phyloP scores from a whole-genome alignment of 805 yeast species.

The Cyberlindnera nakhonratchasimensis region DNA sequence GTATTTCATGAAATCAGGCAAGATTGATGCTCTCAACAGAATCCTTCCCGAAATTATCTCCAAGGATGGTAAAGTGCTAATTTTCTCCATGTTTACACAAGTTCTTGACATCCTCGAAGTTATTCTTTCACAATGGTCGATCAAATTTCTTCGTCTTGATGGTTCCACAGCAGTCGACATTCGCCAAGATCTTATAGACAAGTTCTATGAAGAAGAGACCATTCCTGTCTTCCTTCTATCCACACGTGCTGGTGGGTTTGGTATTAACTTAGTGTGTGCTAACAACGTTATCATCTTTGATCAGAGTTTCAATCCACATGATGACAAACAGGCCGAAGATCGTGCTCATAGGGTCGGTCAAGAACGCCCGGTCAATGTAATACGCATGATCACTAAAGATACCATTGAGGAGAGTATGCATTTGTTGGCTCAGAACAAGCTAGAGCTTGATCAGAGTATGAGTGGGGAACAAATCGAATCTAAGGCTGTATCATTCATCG shows the following conservation, averaged over 20 bases:
- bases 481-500: slow-evolving; percentile 30
- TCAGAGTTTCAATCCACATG: slow-evolving; percentile 96
- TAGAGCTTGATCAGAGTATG: slow-evolving; percentile 64
- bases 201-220: slow-evolving; percentile 73
- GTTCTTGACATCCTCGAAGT: slow-evolving; percentile 83
- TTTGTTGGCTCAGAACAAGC: slow-evolving; percentile 82
- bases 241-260: slow-evolving; percentile 98
- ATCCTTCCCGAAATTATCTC: slow-evolving; percentile 58
- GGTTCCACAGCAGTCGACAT: slow-evolving; percentile 94
- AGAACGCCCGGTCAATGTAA: slow-evolving; percentile 74
- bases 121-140: slow-evolving; percentile 58
- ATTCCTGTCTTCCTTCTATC: slow-evolving; percentile 87
- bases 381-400: slow-evolving; percentile 64
- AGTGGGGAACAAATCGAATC: slow-evolving; percentile 30
- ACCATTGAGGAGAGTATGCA: slow-evolving; percentile 90
- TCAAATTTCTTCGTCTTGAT: slow-evolving; percentile 80
- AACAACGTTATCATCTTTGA: slow-evolving; percentile 89
- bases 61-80: slow-evolving; percentile 62
- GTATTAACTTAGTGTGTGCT: slow-evolving; percentile 94
- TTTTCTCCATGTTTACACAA: slow-evolving; percentile 92
- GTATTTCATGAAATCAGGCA: slow-evolving; percentile 70
- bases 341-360: slow-evolving; percentile 98
- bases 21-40: slow-evolving; percentile 53
- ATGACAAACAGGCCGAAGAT: slow-evolving; percentile 98
- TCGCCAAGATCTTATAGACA: slow-evolving; percentile 88